phyloP scores from a whole-genome alignment of 305 asterid genomes.

The Solanum aculeatissimum region DNA sequence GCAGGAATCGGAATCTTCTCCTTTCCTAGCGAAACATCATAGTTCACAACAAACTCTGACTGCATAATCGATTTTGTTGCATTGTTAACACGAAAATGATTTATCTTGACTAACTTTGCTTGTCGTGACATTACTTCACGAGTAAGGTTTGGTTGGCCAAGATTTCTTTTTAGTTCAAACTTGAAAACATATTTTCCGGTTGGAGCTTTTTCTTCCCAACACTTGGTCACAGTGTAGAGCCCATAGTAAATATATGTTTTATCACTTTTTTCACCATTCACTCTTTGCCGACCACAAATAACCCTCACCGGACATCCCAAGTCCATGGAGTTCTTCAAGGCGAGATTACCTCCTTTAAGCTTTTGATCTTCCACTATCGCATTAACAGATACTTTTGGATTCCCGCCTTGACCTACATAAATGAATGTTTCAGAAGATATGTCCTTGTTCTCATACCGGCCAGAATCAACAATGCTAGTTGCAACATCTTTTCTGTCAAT shows the following conservation, averaged over 20 bases:
- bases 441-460: constrained; percentile 21
- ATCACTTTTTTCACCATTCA: neutral
- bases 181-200: constrained; percentile 1
- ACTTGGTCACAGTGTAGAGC: constrained; percentile 5
- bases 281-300: constrained; percentile 2
- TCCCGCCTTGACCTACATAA: constrained; percentile 20
- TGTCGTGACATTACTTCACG: neutral
- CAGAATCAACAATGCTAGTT: constrained; percentile 17
- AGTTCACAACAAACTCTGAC: neutral
- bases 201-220: constrained; percentile 4
- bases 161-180: constrained; percentile 9
- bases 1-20: neutral
- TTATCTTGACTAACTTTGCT: neutral
- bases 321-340: constrained; percentile 18
- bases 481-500: neutral
- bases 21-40: neutral
- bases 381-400: neutral
- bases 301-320: constrained; percentile 8
- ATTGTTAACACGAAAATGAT: neutral
- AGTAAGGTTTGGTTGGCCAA: constrained; percentile 4
- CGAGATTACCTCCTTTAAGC: constrained; percentile 11
- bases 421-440: constrained; percentile 1
- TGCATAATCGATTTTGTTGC: neutral
- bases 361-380: constrained; percentile 3
- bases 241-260: constrained; percentile 7